Conservation (phyloP, 2,329 filamentous ascomycete genomes). For the Monilinia vaccinii-corymbosi region DNA sequence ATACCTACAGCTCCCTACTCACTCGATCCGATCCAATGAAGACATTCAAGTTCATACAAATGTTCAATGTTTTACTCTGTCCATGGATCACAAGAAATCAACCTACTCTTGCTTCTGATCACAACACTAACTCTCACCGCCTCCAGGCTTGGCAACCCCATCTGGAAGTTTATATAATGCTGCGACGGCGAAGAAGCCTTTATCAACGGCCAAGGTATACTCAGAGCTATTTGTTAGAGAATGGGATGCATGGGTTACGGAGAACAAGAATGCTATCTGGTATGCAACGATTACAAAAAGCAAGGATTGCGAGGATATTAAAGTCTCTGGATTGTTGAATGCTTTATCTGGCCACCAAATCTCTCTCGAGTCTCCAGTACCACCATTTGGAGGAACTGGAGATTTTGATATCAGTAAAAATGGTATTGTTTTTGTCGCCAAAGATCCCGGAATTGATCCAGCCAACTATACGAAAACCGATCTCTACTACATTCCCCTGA, state of each 20-base stretch:
- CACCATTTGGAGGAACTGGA: constrained; percentile 68
- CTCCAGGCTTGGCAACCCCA: constrained; percentile 50
- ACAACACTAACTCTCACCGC: neutral
- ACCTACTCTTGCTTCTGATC: neutral
- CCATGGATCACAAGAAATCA: neutral
- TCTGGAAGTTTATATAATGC: constrained; percentile 62
- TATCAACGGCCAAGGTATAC: constrained; percentile 62
- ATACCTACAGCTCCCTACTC: neutral
- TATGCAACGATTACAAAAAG: constrained; percentile 49
- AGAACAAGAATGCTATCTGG: constrained; percentile 64
- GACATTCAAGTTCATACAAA: neutral
- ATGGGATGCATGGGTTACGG: constrained; percentile 69
- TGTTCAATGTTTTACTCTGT: neutral
- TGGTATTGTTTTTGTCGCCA: constrained; percentile 65
- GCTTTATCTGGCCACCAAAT: constrained; percentile 40
- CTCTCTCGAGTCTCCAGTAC: constrained; percentile 56
- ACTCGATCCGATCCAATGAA: neutral
- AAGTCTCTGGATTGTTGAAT: constrained; percentile 46
- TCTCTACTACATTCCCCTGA: constrained; percentile 62
- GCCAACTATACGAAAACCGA: constrained; percentile 75
- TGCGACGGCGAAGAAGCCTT: constrained; percentile 47
- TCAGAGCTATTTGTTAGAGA: constrained; percentile 69
- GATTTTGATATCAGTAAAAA: constrained; percentile 66
- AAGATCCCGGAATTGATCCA: constrained; percentile 61
- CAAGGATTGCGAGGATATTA: constrained; percentile 17